These are phyloP conservation scores for Thelonectria blattea DNA, from an alignment of 2,329 filamentous ascomycete genomes.

Conservation along the genomic window DNA sequence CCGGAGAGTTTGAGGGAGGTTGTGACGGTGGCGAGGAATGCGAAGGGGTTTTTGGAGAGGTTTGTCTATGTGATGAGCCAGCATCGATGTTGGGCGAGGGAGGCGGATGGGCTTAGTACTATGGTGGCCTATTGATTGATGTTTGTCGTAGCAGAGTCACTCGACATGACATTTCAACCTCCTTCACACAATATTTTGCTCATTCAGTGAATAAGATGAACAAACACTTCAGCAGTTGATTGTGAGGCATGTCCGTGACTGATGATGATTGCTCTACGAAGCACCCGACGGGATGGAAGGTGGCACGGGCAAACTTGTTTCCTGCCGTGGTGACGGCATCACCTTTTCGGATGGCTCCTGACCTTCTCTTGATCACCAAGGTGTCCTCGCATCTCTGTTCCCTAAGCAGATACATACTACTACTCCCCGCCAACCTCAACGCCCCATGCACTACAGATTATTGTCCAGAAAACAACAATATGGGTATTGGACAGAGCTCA, in stretches of 20 bases:
- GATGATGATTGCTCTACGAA: background rate
- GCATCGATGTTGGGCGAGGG: conserved; percentile 76
- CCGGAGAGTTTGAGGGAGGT: conserved; percentile 66
- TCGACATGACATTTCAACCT: too few relatives aligned
- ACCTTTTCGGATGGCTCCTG: background rate
- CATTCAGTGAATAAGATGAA: too few relatives aligned
- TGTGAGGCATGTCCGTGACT: background rate
- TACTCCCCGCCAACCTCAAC: background rate
- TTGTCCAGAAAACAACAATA: conserved; percentile 26
- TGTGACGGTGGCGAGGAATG: conserved; percentile 68
- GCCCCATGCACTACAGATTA: background rate
- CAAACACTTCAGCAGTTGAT: background rate
- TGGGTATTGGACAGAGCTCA: conserved; percentile 52
- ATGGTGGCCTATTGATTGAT: conserved; percentile 70
- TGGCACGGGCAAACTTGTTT: background rate
- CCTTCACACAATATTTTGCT: too few relatives aligned
- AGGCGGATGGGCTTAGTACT: conserved; percentile 70
- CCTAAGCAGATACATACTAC: too few relatives aligned
- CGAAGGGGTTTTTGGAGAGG: conserved; percentile 71
- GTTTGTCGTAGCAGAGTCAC: too few relatives aligned
- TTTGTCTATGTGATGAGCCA: conserved; percentile 73
- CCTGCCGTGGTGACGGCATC: background rate
- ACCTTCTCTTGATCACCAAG: background rate
- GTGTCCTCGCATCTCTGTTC: background rate
- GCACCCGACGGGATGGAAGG: conserved; percentile 1